Base-by-base conservation (phyloP, 2,329 filamentous ascomycete species). In the Fusarium equiseti region DNA sequence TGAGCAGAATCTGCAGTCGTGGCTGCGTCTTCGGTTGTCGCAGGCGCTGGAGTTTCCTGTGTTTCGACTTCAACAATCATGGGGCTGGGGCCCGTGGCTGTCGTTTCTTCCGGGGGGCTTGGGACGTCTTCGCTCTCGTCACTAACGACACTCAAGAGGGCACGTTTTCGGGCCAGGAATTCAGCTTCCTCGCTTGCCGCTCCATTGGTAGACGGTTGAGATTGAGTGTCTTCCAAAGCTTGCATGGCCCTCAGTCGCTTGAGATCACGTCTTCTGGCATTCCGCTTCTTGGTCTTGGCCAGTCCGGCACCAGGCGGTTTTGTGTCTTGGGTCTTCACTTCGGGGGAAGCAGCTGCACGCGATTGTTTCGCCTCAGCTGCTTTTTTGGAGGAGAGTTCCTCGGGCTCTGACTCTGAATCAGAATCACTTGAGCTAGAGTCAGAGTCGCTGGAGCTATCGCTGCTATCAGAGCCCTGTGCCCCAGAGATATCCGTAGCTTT, bases 231-330 rank as follows among this genome's bases (percentile, higher is more conserved):
- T 6, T 66, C 59, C 8, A 66, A 29, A 5, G 55, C 51, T 16
- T 50, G 60, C 20, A 72, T 58, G 16, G 57, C 51, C 32, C 44
- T 70, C 16, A 72, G 13, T 4, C 66, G 68, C 59, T 82, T 82
- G 5, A 79, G 78, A 5, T 78, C 77, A 35, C 83, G 83, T 45
- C 86, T 81, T 29, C 87, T 81, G 11, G 82, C 82, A 66, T 89
- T 89, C 8, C 87, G 82, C 64, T 82, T 86, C 69, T 84, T 83
- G 0, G 87, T 89, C 35, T 73, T 79, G 1, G 78, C 76, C 52
- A 84, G 75, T 3, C 84, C 83, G 18, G 75, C 65, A 3, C 78
- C 78, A 8, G 82, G 80, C 6, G 76, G 66, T 3, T 79, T 77
- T 12, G 68, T 58, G 9, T 45, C 66, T 22, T 59, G 49, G 11